Conservation (phyloP, 2,329 filamentous ascomycete genomes). For the Microascus cirrosus region DNA sequence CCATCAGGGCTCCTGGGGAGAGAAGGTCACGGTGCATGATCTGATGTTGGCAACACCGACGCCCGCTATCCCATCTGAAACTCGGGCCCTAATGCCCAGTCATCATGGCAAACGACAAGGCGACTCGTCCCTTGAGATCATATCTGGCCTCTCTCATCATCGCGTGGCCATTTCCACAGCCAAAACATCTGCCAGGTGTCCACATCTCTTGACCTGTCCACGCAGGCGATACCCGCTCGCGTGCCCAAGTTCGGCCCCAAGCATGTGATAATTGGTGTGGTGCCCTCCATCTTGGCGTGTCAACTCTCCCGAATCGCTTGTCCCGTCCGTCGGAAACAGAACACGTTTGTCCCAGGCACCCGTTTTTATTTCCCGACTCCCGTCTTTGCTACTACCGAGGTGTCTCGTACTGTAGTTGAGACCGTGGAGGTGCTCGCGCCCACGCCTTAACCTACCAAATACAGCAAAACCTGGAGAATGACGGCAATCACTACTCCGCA, state of each 20-base stretch:
- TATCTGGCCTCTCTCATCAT: too few species aligned
- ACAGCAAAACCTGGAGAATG: too few species aligned
- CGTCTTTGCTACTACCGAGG: neutral
- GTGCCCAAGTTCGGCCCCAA: neutral
- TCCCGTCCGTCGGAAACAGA: neutral
- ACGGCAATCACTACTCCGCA: too few species aligned
- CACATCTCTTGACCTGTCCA: neutral
- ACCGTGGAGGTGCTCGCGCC: neutral
- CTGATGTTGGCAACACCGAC: too few species aligned
- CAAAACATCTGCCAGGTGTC: neutral
- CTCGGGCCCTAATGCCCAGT: too few species aligned
- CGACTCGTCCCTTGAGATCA: too few species aligned
- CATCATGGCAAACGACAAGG: too few species aligned
- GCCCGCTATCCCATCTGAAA: too few species aligned
- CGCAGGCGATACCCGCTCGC: neutral
- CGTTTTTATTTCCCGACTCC: neutral
- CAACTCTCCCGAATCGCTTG: neutral
- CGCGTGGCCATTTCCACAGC: too few species aligned
- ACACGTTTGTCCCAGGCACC: neutral
- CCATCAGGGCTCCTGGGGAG: too few species aligned
- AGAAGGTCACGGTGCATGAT: too few species aligned
- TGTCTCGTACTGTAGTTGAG: neutral
- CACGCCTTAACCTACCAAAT: too few species aligned
- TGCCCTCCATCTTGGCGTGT: neutral
- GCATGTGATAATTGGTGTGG: neutral